phyloP scores from a whole-genome alignment of 2,329 filamentous ascomycete species.

The Hypoxylon sp. region DNA sequence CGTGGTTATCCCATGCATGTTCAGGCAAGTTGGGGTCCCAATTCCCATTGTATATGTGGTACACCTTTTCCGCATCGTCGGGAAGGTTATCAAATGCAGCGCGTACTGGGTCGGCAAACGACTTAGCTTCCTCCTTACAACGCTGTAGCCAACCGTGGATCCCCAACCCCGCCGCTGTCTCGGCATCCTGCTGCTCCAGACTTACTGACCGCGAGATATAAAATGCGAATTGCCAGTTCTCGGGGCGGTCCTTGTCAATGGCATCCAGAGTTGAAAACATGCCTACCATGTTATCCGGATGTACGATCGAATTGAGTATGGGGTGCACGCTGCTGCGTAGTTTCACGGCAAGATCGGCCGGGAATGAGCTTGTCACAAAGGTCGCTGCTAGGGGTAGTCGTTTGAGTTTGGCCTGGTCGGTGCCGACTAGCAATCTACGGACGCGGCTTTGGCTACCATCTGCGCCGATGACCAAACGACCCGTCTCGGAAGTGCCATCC shows the following conservation, averaged over 20 bases:
- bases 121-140: constrained; percentile 50
- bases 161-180: constrained; percentile 44
- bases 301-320: constrained; percentile 52
- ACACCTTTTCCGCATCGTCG: constrained; percentile 42
- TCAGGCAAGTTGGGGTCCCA: constrained; percentile 46
- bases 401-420: constrained; percentile 45
- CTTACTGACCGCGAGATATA: constrained; percentile 56
- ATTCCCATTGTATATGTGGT: constrained; percentile 43
- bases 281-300: constrained; percentile 54
- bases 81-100: constrained; percentile 49
- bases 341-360: constrained; percentile 52
- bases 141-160: constrained; percentile 50
- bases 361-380: constrained; percentile 54
- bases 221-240: constrained; percentile 56
- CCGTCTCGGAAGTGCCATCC: constrained; percentile 43
- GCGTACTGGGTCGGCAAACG: constrained; percentile 55
- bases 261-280: constrained; percentile 57
- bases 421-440: constrained; percentile 44
- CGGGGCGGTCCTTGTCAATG: constrained; percentile 48
- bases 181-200: constrained; percentile 52
- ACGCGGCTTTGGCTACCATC: constrained; percentile 47
- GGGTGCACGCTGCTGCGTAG: constrained; percentile 54
- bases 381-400: constrained; percentile 55
- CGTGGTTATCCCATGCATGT: constrained; percentile 45
- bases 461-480: constrained; percentile 46